Evolutionary conservation across 163 green algal genomes (phyloP).

Genomic region (Chlamydomonas reinhardtii): DNA sequence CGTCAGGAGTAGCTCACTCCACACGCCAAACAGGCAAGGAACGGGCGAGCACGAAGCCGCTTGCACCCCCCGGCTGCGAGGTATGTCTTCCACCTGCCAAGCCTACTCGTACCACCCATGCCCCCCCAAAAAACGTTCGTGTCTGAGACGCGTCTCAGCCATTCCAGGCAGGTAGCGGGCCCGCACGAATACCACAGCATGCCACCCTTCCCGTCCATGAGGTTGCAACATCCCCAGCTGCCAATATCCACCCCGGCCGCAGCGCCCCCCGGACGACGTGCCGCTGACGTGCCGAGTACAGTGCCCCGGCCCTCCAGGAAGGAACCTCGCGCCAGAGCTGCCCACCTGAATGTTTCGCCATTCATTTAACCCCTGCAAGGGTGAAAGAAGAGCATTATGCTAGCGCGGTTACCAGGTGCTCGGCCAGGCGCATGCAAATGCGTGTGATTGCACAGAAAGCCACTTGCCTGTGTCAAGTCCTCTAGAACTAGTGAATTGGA

Average conservation of each 20-base stretch:
- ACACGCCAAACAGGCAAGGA: not conserved
- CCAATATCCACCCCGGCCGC: too few relatives aligned
- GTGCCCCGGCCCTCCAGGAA: too few relatives aligned
- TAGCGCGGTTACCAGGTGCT: not conserved
- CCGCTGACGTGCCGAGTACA: not conserved
- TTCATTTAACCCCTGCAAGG: conserved; percentile 56
- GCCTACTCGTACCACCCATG: too few relatives aligned
- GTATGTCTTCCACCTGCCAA: too few relatives aligned
- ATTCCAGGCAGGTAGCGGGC: too few relatives aligned
- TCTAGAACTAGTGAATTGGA: conserved; percentile 31
- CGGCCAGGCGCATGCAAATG: not conserved
- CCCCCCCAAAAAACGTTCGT: too few relatives aligned
- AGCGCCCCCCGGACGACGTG: not conserved
- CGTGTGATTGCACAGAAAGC: not conserved
- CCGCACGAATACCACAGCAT: too few relatives aligned
- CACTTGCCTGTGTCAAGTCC: conserved; percentile 40
- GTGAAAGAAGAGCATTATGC: not conserved
- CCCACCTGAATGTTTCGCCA: conserved; percentile 62
- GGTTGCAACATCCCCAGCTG: too few relatives aligned
- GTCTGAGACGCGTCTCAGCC: too few relatives aligned
- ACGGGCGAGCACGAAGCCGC: too few relatives aligned
- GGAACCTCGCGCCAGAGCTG: not conserved
- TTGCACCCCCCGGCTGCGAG: too few relatives aligned
- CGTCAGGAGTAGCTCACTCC: not conserved
- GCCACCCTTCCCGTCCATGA: too few relatives aligned